Evolutionary conservation across 2,329 filamentous ascomycete genomes (phyloP), one percentile per base, ranked within the genome.

Genomic region (Colletotrichum incanum): DNA sequence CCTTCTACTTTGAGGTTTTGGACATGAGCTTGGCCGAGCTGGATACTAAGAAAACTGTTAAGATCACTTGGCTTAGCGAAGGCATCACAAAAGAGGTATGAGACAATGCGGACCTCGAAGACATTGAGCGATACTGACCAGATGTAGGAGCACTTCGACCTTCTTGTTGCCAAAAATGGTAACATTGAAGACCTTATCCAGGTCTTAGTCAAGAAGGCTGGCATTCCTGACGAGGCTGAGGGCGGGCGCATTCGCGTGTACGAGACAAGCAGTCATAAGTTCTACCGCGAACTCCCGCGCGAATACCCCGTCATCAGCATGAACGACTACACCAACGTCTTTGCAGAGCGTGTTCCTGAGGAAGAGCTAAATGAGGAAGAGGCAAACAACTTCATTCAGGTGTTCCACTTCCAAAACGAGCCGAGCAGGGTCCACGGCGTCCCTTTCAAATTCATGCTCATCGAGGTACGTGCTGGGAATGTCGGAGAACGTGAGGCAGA

Each of bases 11-110:
- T 79, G 96, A 99, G 81, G 90, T 98, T 37, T 85, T 99, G 50
- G 96, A 99, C 74, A 97, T 98, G 86, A 98, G 94, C 77, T 84
- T 99, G 58, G 93, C 94, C 31, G 97, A 99, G 81, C 87, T 97
- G 54, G 96, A 99, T 79, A 96, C 94, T 68, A 96, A 97, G 86
- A 98, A 97, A 85, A 90, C 86, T 69, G 85, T 98, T 74, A 96
- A 94, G 81, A 84, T 99, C 59, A 93, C 88, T 1, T 96, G 93
- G 91, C 86, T 99, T 56, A 93, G 92, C 50, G 96, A 99, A 74
- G 96, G 96, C 54, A 93, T 98, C 74, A 91, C 91, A 14, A 98
- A 98, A 85, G 95, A 98, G 84, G 93, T 94, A 82, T 81, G 88
- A 79, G 16, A 16, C 39, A 9, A 28, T 37, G 6, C 14, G 31